Percentiles rank a stretch among this genome's conserved stretches.
phyloP scores from a whole-genome alignment of 257 asterid species.

The Rehmannia glutinosa region DNA sequence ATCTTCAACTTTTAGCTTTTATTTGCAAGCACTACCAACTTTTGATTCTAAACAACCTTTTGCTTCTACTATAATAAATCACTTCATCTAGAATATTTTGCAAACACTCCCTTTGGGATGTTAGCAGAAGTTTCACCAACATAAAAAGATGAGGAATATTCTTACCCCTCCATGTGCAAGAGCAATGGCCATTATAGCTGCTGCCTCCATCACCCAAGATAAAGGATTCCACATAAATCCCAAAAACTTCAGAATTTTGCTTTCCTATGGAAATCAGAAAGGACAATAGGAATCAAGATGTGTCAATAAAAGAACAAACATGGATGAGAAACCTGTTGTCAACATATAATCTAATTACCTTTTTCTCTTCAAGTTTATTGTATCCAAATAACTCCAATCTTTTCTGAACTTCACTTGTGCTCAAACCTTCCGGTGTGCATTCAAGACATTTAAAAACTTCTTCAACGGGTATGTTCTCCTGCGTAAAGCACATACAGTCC shows the following conservation, averaged over 20 bases:
- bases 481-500: too few relatives aligned
- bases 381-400: slow-evolving; percentile 80
- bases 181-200: slow-evolving; percentile 87
- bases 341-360: slow-evolving; percentile 33
- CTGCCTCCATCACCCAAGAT: slow-evolving; percentile 97
- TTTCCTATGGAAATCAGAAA: too few relatives aligned
- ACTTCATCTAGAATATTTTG: too few relatives aligned
- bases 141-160: too few relatives aligned
- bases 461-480: slow-evolving; percentile 87
- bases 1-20: too few relatives aligned
- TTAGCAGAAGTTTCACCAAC: too few relatives aligned
- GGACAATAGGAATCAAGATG: slow-evolving; percentile 9
- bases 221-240: slow-evolving; percentile 99
- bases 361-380: slow-evolving; percentile 89
- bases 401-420: slow-evolving; percentile 66
- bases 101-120: too few relatives aligned
- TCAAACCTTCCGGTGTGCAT: slow-evolving; percentile 73
- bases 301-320: too few relatives aligned
- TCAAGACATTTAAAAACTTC: slow-evolving; percentile 88
- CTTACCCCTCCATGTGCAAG: slow-evolving; percentile 83
- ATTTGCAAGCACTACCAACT: too few relatives aligned
- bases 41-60: too few relatives aligned
- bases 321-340: too few relatives aligned
- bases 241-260: slow-evolving; percentile 77
- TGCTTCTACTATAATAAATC: too few relatives aligned